phyloP scores from a whole-genome alignment of 768 basidiomycete species.

The Chalciporus piperatus region DNA sequence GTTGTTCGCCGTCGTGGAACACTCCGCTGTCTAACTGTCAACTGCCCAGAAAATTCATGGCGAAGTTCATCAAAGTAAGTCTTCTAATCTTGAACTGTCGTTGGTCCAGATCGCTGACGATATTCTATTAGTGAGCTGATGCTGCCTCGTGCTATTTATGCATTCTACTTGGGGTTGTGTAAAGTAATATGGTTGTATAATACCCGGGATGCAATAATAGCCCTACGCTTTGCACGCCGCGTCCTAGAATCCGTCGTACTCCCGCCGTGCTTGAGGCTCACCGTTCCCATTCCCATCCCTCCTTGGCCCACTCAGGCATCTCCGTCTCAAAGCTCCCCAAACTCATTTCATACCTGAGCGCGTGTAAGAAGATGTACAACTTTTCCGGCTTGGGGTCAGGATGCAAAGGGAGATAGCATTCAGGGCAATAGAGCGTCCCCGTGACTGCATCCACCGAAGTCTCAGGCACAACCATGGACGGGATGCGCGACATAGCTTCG shows the following conservation, averaged over 20 bases:
- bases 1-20: slow-evolving; percentile 29
- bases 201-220: not conserved
- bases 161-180: not conserved
- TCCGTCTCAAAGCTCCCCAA: slow-evolving; percentile 82
- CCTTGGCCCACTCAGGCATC: slow-evolving; percentile 85
- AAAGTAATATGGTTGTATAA: not conserved
- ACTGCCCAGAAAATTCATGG: slow-evolving; percentile 78
- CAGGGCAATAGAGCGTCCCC: slow-evolving; percentile 69
- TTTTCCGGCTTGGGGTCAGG: slow-evolving; percentile 92
- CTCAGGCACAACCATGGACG: slow-evolving; percentile 18
- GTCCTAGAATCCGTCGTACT: not conserved
- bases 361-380: slow-evolving; percentile 95
- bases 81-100: not conserved
- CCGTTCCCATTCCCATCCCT: slow-evolving; percentile 66
- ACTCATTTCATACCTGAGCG: slow-evolving; percentile 77
- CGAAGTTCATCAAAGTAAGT: slow-evolving; percentile 81
- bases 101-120: not conserved
- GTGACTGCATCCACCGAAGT: slow-evolving; percentile 38
- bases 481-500: slow-evolving; percentile 47
- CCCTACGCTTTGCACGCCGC: no score
- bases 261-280: not conserved
- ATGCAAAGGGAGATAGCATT: slow-evolving; percentile 90
- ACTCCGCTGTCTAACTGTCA: slow-evolving; percentile 9
- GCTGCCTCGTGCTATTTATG: not conserved
- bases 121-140: no score